Evolutionary conservation across 495 filamentous ascomycete species (phyloP), one percentile per base, ranked within the genome.

Genomic region (Penicillium waksmanii): DNA sequence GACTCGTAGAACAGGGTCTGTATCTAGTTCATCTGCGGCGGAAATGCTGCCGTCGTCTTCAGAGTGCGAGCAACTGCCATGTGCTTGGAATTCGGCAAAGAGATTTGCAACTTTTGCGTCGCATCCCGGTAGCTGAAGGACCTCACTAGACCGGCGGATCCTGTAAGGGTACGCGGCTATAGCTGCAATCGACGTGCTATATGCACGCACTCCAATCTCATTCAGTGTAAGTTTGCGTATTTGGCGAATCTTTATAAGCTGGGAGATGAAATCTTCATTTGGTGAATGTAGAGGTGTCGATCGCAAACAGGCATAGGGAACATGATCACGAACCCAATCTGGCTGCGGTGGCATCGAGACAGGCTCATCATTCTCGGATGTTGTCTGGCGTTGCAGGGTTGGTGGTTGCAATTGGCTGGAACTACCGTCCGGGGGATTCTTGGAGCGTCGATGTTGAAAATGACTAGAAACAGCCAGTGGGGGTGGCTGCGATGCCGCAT

Each of bases 121-220:
- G 65, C 93, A 97, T 8, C 92, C 90, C 0, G 96, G 95, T 0
- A 98, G 75, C 10, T 80, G 68, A 6, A 83, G 65, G 17, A 98
- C 79, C 65, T 98, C 92, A 47, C 72, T 64, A 6, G 80, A 65
- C 7, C 73, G 73, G 15, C 68, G 75, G 44, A 91, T 61, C 25
- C 67, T 69, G 57, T 89, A 82, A 0, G 95, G 93, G 65, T 97
- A 98, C 11, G 95, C 91, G 13, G 89, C 85, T 2, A 98, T 64
- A 1, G 89, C 73, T 11, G 95, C 92, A 55, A 98, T 97, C 49
- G 86, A 87, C 5, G 88, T 92, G 53, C 89, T 92, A 68, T 98
- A 98, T 0, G 93, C 92, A n/a, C 91, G 83, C 0, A 92, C 85
- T 12, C 92, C 92, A 50, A 96, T 87, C 23, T 89, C 80, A 61